Conservation (phyloP, 1,284 basidiomycete species). For the Malassezia furfur region DNA sequence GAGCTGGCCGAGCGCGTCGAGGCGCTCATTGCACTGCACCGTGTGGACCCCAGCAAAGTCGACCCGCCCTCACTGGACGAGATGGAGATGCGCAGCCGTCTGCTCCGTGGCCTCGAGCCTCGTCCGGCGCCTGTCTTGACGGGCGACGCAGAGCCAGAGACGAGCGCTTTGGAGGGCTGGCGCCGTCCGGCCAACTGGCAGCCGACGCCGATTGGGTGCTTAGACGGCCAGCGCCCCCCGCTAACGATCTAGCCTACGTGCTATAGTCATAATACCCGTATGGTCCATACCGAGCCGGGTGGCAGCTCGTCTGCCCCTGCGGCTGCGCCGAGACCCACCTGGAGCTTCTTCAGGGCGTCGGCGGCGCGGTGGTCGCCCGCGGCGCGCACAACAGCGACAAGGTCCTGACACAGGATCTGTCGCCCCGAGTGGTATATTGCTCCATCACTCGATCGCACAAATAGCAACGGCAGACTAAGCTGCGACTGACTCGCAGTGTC, state of each 20-base stretch:
- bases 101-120: neutral
- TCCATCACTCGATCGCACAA: slow-evolving; percentile 40
- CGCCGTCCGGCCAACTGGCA: neutral
- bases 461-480: slow-evolving; percentile 30
- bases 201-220: slow-evolving; percentile 16
- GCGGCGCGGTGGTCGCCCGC: slow-evolving; percentile 26
- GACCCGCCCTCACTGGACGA: neutral
- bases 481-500: slow-evolving; percentile 15
- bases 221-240: slow-evolving; percentile 1
- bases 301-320: slow-evolving; percentile 20
- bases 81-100: slow-evolving; percentile 8
- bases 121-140: neutral
- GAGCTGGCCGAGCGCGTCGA: neutral
- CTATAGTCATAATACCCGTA: slow-evolving; percentile 22
- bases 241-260: neutral
- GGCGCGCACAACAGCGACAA: slow-evolving; percentile 30
- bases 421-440: slow-evolving; percentile 37
- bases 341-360: slow-evolving; percentile 28
- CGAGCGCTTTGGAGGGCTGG: slow-evolving; percentile 7
- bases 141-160: neutral
- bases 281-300: slow-evolving; percentile 25
- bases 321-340: slow-evolving; percentile 25
- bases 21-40: neutral
- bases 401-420: slow-evolving; percentile 31
- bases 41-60: neutral